Evolutionary conservation across 2,329 filamentous ascomycete genomes (phyloP), one percentile per base, ranked within the genome.

Genomic region (Neonectria punicea): DNA sequence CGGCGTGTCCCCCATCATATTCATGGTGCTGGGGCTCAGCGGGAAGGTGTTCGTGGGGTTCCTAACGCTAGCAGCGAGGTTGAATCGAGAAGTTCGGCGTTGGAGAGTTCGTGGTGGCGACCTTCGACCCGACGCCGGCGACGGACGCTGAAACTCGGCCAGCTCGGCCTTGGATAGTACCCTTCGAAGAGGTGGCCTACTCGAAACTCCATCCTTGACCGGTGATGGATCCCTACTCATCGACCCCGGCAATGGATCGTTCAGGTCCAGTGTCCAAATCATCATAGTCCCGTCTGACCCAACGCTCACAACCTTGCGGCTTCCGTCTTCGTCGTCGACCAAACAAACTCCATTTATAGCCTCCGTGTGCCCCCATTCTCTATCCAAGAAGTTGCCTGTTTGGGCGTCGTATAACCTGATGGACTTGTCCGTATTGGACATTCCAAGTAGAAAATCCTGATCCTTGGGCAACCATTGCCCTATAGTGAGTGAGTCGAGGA

Each of bases 281-380:
- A 95, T 94, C 68, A 95, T 90, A 0, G 92, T 93, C 1, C 92
- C 92, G 76, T 96, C 93, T 5, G 91, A 88, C 2, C 92, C 93
- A 34, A 92, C 92, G 69, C 91, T 94, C 57, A 95, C 87, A 46
- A 93, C 81, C 65, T 85, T 86, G 57, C 86, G 86, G 28, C 82
- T 80, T 16, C 84, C 82, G 16, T 87, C 86, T 0, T 85, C 83
- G 8, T 84, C 84, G 59, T 92, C 87, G 11, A 95, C 78, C 18
- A 98, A 81, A 4, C 92, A 87, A 18, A 97, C 89, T 65, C 94
- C 94, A 56, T 93, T 97, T 68, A 99, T 93, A 9, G 94, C 92
- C 76, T 98, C 94, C 0, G 94, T 97, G 72, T 99, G 96, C 1
- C 96, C 96, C 88, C 94, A 98, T 80, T 98, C 96, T 44, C 93